Evolutionary conservation across 805 yeast species (phyloP), one percentile per base, ranked within the genome.

Genomic region (Sugiyamaella qingdaonensis): DNA sequence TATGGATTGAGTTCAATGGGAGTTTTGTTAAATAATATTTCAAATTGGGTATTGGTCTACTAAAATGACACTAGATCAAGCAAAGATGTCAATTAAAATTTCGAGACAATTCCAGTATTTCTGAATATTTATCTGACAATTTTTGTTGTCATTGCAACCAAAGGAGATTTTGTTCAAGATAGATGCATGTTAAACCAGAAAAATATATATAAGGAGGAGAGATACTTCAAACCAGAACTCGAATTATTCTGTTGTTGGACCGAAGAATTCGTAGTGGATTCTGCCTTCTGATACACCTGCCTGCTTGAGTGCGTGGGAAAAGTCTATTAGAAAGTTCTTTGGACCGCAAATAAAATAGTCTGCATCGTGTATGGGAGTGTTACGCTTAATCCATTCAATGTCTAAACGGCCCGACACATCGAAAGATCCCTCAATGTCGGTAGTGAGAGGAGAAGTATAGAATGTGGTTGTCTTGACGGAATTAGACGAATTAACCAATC

Each of bases 341-440:
- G 67, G 67, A 4, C 67, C 67, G 16, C 49, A 46, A 16, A 53
- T 50, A 49, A 55, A 61, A 32, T 51, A 37, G 11, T 43, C 52
- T 8, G 58, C 48, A 10, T 44, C 50, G 10, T 14, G 32, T 10
- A 44, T 27, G 2, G 39, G 43, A 13, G 43, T 45, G 39, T 35
- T 16, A 16, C 16, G 18, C 43, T 32, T 39, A 19, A 61, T 14
- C 19, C 52, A 19, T 10, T 10, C 8, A 5, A 34, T 8, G 10
- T 35, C 27, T 8, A 47, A 9, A 14, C 33, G 9, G 10, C 42
- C 35, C 10, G 9, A 10, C 14, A 47, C 33, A 10, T 47, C 50
- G 14, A 36, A 36, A 8, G 9, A 7, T 36, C 35, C 18, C 31
- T 21, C 11, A 35, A 19, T 34, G 18, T 47, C 46, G 13, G 24